A percentile compares a stretch with the other conserved stretches of the same genome.
These are phyloP conservation scores for Aaosphaeria arxii DNA, from an alignment of 2,329 filamentous ascomycete species.

Conservation along the genomic window DNA sequence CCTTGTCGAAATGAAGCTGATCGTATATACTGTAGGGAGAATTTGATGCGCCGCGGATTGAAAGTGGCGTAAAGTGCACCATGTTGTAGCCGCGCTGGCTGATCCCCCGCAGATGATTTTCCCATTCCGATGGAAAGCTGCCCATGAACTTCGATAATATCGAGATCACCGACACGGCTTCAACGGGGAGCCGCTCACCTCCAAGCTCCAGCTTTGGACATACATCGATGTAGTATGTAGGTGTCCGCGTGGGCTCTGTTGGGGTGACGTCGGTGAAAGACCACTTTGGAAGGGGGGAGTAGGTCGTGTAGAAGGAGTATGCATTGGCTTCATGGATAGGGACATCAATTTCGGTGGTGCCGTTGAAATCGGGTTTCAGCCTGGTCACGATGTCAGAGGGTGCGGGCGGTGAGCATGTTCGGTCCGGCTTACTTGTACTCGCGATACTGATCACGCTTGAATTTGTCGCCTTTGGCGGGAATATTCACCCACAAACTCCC, in stretches of 20 bases:
- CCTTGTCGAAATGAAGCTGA: constrained; percentile 81
- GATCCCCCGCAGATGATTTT: constrained; percentile 83
- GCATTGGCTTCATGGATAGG: constrained; percentile 80
- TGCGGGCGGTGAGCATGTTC: neutral
- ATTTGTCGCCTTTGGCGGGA: constrained; percentile 70
- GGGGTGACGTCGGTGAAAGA: constrained; percentile 55
- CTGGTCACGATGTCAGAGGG: constrained; percentile 45
- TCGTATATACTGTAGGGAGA: constrained; percentile 97
- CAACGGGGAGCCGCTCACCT: constrained; percentile 71
- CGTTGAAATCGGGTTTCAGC: constrained; percentile 88
- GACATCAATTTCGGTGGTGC: constrained; percentile 84
- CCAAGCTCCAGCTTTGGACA: constrained; percentile 76
- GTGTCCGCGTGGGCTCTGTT: constrained; percentile 64
- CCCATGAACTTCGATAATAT: constrained; percentile 98
- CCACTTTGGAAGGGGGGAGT: constrained; percentile 79
- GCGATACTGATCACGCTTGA: constrained; percentile 74
- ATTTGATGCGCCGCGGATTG: constrained; percentile 83
- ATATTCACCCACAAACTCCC: constrained; percentile 98
- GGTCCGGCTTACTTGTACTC: constrained; percentile 77
- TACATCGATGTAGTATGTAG: constrained; percentile 89
- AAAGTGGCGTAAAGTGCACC: constrained; percentile 95
- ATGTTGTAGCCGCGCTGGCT: constrained; percentile 94
- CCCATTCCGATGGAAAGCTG: constrained; percentile 84
- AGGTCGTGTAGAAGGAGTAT: constrained; percentile 93
- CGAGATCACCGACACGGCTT: constrained; percentile 88